phyloP scores from a whole-genome alignment of 1,284 basidiomycete species.

The Violaceomyces palustris region DNA sequence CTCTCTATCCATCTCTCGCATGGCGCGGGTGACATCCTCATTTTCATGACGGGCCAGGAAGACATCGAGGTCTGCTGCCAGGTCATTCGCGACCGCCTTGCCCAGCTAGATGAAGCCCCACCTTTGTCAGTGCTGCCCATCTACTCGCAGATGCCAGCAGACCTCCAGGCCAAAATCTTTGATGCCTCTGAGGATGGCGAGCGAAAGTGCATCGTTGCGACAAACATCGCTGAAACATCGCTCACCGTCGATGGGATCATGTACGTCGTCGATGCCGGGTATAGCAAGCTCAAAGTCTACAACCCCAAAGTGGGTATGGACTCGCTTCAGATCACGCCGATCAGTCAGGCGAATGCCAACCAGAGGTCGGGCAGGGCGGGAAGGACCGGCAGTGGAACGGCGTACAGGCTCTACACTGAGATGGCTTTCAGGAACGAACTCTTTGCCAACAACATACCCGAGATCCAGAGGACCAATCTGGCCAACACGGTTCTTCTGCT shows the following conservation, averaged over 20 bases:
- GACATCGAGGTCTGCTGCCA: constrained; percentile 70
- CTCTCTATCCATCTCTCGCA: constrained; percentile 90
- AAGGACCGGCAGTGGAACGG: constrained; percentile 81
- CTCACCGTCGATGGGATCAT: constrained; percentile 91
- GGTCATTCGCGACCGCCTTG: constrained; percentile 68
- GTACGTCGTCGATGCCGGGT: constrained; percentile 92
- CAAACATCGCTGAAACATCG: constrained; percentile 98
- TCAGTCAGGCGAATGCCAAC: constrained; percentile 87
- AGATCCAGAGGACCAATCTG: constrained; percentile 95
- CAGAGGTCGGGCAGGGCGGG: constrained; percentile 94
- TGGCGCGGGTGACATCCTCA: constrained; percentile 90
- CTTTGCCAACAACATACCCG: constrained; percentile 93
- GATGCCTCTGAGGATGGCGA: constrained; percentile 88
- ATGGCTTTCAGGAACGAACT: constrained; percentile 92
- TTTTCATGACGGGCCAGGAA: constrained; percentile 99
- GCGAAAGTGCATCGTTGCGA: constrained; percentile 94
- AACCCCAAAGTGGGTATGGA: constrained; percentile 99
- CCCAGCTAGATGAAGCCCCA: constrained; percentile 82
- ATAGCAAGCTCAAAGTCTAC: constrained; percentile 97
- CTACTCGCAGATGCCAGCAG: constrained; percentile 99
- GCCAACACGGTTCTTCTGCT: constrained; percentile 92
- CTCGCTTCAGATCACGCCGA: constrained; percentile 94
- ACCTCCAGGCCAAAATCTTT: constrained; percentile 96
- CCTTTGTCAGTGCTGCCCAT: constrained; percentile 86
- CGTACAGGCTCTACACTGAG: constrained; percentile 91